These are phyloP conservation scores for Ogataea glucozyma DNA, from an alignment of 805 yeast species.

Conservation along the genomic window DNA sequence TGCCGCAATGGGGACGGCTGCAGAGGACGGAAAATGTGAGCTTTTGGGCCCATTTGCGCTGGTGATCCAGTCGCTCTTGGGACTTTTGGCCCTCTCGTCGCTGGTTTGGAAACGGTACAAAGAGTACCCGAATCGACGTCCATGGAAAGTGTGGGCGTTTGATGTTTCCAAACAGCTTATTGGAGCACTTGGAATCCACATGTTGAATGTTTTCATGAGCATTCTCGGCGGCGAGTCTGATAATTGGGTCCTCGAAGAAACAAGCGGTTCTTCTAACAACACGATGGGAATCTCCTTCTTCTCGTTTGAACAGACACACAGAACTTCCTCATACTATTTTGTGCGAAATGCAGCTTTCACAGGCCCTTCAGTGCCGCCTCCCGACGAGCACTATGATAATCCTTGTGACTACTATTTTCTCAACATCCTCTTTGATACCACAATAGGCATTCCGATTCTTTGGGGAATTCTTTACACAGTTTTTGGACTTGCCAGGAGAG, in stretches of 20 bases:
- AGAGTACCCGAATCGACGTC: conserved; percentile 79
- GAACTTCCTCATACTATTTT: conserved; percentile 13
- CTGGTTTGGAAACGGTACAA: conserved; percentile 72
- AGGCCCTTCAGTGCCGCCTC: conserved; percentile 14
- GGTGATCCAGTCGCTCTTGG: conserved; percentile 72
- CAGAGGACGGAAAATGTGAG: conserved; percentile 46
- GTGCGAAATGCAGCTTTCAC: conserved; percentile 7
- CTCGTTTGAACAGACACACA: conserved; percentile 3
- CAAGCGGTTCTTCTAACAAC: background rate
- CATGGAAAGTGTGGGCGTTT: conserved; percentile 84
- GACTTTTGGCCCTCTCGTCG: conserved; percentile 71
- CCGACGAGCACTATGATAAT: conserved; percentile 41
- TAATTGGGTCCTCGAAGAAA: conserved; percentile 14
- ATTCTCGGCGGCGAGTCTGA: conserved; percentile 47
- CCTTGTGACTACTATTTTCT: conserved; percentile 97
- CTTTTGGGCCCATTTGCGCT: conserved; percentile 86
- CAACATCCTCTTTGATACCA: conserved; percentile 85
- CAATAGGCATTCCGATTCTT: conserved; percentile 85
- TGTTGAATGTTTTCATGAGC: conserved; percentile 72
- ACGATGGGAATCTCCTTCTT: background rate
- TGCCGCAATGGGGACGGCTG: background rate
- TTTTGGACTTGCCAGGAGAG: conserved; percentile 45
- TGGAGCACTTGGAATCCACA: conserved; percentile 84
- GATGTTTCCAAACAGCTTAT: conserved; percentile 89
- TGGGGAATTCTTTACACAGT: conserved; percentile 57